These are phyloP conservation scores for Talaromyces atroroseus DNA, from an alignment of 2,329 filamentous ascomycete species.

Conservation along the genomic window DNA sequence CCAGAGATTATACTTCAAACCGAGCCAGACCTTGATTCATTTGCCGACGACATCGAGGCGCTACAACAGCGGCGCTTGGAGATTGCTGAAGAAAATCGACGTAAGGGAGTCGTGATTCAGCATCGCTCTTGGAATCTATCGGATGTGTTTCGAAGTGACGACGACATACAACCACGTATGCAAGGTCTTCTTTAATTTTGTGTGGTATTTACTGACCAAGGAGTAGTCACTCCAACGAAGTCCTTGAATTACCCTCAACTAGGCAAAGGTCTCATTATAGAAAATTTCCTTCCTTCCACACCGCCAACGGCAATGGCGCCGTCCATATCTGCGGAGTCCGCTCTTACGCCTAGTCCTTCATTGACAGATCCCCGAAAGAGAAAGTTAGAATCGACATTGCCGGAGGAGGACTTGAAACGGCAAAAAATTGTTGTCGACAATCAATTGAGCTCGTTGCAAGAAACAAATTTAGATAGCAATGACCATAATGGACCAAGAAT, in stretches of 20 bases:
- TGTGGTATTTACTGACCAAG: slow-evolving; percentile 9
- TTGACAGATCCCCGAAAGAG: slow-evolving; percentile 35
- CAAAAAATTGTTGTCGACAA: slow-evolving; percentile 34
- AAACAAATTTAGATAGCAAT: neutral
- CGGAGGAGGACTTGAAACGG: slow-evolving; percentile 32
- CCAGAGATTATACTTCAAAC: slow-evolving; percentile 15
- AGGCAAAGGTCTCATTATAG: slow-evolving; percentile 12
- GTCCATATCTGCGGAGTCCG: slow-evolving; percentile 32
- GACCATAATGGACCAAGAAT: neutral
- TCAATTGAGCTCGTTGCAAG: neutral
- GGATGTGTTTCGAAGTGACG: slow-evolving; percentile 40
- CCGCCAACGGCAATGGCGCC: slow-evolving; percentile 33
- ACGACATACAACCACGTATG: slow-evolving; percentile 34
- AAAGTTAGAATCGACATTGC: slow-evolving; percentile 28
- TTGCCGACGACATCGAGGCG: slow-evolving; percentile 38
- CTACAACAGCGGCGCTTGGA: slow-evolving; percentile 28
- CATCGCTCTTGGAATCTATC: slow-evolving; percentile 39
- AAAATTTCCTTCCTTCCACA: slow-evolving; percentile 27
- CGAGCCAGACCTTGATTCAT: slow-evolving; percentile 27
- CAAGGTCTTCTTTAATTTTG: neutral
- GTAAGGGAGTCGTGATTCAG: slow-evolving; percentile 38
- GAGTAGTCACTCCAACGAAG: slow-evolving; percentile 36
- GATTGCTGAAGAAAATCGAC: slow-evolving; percentile 23
- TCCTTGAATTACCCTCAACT: slow-evolving; percentile 15
- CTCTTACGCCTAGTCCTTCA: slow-evolving; percentile 24